These are phyloP conservation scores for Lippia alba DNA, from an alignment of 305 asterid genomes.

Conservation along the genomic window DNA sequence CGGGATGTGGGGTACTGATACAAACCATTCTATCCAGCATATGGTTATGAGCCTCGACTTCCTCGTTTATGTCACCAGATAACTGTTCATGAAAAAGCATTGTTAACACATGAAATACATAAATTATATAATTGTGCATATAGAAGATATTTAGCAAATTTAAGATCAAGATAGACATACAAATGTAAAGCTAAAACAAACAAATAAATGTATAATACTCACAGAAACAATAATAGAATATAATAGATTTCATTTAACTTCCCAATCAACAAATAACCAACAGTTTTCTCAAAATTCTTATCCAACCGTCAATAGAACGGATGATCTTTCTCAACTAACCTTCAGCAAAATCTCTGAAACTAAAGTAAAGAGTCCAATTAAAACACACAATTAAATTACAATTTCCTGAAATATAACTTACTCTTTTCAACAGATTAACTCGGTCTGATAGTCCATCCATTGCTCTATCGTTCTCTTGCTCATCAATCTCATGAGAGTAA, in stretches of 20 bases:
- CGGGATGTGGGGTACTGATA: neutral
- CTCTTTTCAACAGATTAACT: constrained; percentile 67
- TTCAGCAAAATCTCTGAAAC: constrained; percentile 5
- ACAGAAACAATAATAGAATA: neutral
- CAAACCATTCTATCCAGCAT: constrained; percentile 68
- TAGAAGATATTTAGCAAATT: neutral
- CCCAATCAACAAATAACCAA: constrained; percentile 17
- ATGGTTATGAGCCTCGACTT: constrained; percentile 66
- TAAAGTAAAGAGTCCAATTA: neutral
- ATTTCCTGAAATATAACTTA: constrained; percentile 33
- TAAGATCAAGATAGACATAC: neutral
- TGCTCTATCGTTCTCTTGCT: constrained; percentile 68
- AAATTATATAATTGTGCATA: neutral
- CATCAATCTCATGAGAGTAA: constrained; percentile 69
- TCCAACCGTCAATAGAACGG: neutral
- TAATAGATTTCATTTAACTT: neutral
- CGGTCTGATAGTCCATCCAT: constrained; percentile 70
- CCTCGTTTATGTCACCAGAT: constrained; percentile 72
- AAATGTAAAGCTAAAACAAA: neutral
- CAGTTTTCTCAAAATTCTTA: constrained; percentile 1
- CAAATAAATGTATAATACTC: neutral
- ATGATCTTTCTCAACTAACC: constrained; percentile 4
- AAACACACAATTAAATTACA: neutral
- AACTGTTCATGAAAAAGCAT: constrained; percentile 41
- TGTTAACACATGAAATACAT: neutral